These are phyloP conservation scores for Meira nashicola DNA, from an alignment of 1,284 basidiomycete genomes.

Conservation along the genomic window DNA sequence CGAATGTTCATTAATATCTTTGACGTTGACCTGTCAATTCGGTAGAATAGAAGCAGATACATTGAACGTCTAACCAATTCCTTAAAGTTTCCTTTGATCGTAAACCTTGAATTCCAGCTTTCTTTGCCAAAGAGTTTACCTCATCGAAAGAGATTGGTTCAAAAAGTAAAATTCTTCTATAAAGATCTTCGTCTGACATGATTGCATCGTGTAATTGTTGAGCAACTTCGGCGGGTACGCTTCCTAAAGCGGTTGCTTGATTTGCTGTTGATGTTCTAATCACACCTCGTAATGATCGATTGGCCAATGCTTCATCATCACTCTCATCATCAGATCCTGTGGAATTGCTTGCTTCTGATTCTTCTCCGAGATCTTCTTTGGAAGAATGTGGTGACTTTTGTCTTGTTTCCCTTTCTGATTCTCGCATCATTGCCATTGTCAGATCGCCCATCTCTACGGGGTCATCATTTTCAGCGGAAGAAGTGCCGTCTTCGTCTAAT, in stretches of 20 bases:
- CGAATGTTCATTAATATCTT: background rate
- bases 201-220: slow-evolving; percentile 9
- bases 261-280: background rate
- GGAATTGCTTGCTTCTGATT: too few species aligned
- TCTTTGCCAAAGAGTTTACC: slow-evolving; percentile 1
- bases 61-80: slow-evolving; percentile 7
- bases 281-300: background rate
- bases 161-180: slow-evolving; percentile 7
- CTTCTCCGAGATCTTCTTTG: too few species aligned
- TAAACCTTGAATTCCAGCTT: slow-evolving; percentile 2
- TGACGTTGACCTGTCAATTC: slow-evolving; percentile 8
- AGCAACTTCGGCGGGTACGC: background rate
- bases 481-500: too few species aligned
- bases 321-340: background rate
- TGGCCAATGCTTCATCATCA: slow-evolving; percentile 2
- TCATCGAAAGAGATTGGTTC: slow-evolving; percentile 9
- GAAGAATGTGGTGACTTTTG: too few species aligned
- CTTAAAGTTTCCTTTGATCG: background rate
- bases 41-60: slow-evolving; percentile 6
- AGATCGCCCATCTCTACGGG: too few species aligned
- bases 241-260: background rate
- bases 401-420: too few species aligned
- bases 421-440: background rate
- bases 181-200: background rate
- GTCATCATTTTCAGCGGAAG: too few species aligned